Base-by-base conservation (phyloP, 345 rosid species). In the Mallotus nudiflorus region DNA sequence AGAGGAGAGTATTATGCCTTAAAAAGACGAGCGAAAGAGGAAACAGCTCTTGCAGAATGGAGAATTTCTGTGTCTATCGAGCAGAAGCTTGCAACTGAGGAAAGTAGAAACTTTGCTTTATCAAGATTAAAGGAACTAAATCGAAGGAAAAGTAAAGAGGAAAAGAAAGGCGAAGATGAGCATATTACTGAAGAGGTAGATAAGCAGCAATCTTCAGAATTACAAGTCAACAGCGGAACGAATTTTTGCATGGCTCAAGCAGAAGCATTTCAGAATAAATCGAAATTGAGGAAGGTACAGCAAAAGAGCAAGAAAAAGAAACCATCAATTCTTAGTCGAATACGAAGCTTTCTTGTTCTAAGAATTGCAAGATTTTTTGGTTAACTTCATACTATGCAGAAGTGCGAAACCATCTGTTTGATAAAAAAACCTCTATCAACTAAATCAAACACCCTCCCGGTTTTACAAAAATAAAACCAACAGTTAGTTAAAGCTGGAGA, bases 1-100 rank as follows among this genome's bases (percentile, higher is more conserved):
- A 69, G n/a, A 14, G 69, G 76, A 42, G 90, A 86, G 3, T 80
- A 80, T 57, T n/a, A 48, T 37, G 81, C 77, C 10, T 61, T 86
- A 39, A 76, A n/a, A 56, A 58, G 72, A 62, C 71, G 71, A 78
- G 90, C 76, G 1, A 72, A 82, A 68, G 86, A 88, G 55, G 85
- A 83, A 61, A 65, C 67, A 31, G 71, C 81, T 8, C 77, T 80
- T 9, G 84, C 85, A 0, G 72, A 77, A 11, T 75, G 87, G 93
- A 70, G 85, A 56, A 61, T 88, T 20, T 63, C 82, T 4, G 84
- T 73, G 10, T 73, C 89, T 5, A 5, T 45, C 44, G 87, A 88
- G 55, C 89, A 85, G 81, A 85, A 71, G 77, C 62, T 67, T 27
- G 83, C 77, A 0, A 86, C 83, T 9, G 85, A 82, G 69, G 83